These are phyloP conservation scores for Phytophthora hybrid DNA, from an alignment of 352 stramenopile species.

Conservation along the genomic window DNA sequence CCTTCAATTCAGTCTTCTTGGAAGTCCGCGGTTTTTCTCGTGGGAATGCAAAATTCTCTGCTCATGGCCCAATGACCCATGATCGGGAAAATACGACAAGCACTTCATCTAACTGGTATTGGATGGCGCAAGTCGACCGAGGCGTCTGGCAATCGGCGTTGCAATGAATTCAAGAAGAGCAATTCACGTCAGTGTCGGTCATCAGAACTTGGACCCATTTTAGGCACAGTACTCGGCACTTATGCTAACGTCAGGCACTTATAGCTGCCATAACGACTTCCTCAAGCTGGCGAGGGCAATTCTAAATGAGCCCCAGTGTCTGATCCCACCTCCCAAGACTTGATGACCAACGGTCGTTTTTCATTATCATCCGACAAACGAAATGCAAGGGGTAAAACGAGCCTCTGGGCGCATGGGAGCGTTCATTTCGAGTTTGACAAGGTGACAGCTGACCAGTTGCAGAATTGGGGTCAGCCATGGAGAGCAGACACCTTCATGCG, in stretches of 20 bases:
- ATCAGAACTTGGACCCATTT: too few relatives aligned
- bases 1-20: background rate
- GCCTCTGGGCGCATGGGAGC: background rate
- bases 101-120: too few relatives aligned
- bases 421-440: conserved; percentile 23
- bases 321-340: too few relatives aligned
- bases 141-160: too few relatives aligned
- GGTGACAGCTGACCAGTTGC: background rate
- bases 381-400: background rate
- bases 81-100: background rate
- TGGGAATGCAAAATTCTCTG: background rate
- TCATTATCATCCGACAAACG: background rate
- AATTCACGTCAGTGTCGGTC: too few relatives aligned
- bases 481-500: conserved; percentile 2
- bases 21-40: background rate
- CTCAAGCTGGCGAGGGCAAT: too few relatives aligned
- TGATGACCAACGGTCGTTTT: background rate
- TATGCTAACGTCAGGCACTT: too few relatives aligned
- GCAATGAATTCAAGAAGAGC: too few relatives aligned
- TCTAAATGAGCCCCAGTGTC: too few relatives aligned
- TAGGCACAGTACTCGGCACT: too few relatives aligned
- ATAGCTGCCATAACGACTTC: too few relatives aligned
- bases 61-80: background rate
- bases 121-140: too few relatives aligned
- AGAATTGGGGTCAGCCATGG: conserved; percentile 18